Conservation (phyloP, 1,284 basidiomycete species). For the Cryptococcus sp. region DNA sequence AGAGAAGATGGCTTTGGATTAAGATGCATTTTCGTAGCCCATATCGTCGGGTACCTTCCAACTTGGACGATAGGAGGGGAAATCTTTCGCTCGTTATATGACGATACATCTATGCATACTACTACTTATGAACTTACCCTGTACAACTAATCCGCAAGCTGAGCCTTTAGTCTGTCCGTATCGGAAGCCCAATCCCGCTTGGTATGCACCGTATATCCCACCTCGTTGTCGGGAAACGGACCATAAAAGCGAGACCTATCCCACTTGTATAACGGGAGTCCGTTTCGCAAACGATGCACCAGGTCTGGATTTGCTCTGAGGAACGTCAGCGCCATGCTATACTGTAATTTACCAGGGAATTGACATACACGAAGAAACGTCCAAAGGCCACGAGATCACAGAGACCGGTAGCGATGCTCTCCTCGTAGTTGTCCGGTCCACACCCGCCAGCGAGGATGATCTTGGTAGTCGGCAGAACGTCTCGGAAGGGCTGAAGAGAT, state of each 20-base stretch:
- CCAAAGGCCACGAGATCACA: constrained; percentile 32
- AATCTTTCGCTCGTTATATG: no score
- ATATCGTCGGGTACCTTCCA: no score
- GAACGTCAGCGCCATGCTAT: not conserved
- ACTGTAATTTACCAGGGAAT: no score
- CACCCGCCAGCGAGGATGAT: constrained; percentile 29
- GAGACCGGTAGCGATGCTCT: constrained; percentile 11
- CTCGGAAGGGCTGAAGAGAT: constrained; percentile 27
- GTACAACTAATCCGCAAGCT: constrained; percentile 11
- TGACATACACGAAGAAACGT: constrained; percentile 26
- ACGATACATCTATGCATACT: no score
- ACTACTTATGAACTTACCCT: no score
- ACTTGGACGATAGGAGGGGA: no score
- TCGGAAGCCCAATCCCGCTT: constrained; percentile 10
- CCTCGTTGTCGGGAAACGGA: constrained; percentile 31
- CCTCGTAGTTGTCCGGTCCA: constrained; percentile 18
- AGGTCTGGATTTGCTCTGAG: constrained; percentile 23
- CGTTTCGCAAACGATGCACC: constrained; percentile 17
- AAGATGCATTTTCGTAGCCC: no score
- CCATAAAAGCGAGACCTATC: constrained; percentile 24
- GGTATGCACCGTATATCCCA: constrained; percentile 32
- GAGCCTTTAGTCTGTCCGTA: constrained; percentile 14
- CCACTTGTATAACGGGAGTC: constrained; percentile 22
- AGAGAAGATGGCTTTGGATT: no score
- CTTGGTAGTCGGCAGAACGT: constrained; percentile 17